Evolutionary conservation across 2,329 filamentous ascomycete genomes (phyloP), one percentile per base, ranked within the genome.

Genomic region (Mollisia scopiformis): DNA sequence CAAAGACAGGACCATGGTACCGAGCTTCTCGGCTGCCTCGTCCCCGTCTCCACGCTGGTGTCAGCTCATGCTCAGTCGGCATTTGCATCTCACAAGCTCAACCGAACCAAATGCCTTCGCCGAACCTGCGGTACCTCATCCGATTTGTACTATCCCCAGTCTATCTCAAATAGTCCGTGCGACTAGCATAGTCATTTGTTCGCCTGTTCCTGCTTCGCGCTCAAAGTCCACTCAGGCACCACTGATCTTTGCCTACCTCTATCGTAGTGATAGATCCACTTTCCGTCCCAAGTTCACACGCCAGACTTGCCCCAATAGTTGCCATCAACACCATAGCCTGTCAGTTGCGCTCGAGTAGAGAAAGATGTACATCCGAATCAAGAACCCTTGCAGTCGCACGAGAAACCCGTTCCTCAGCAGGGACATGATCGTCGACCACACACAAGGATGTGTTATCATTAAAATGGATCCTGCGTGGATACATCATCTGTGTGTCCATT

Each of bases 41-140:
- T 27, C 7, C 7, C 16, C n/a, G 19, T 27, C 43, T n/a, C n/a
- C n/a, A n/a, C n/a, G n/a, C n/a, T 43, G 39, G 46, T 41, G 46
- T 37, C 6, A 33, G 30, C 13, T 6, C 41, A 16, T 46, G 31
- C 33, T 41, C 25, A 51, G 55, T 25, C 31, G 31, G 55, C 46
- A 41, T 27, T 49, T 50, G 31, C 31, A 41, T 41, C 49, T 27
- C 35, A 31, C 43, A 27, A 52, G 21, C 16, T 39, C 14, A 31
- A 21, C 28, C 23, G 21, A 16, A 14, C 28, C n/a, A 13, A 27
- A 47, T 27, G 33, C 25, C 33, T 41, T 57, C 31, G 55, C 55
- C 55, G 46, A 57, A n/a, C 23, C 10, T 51, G 46, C 50, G 46
- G 35, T 41, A 41, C 33, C 55, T 50, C 33, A 57, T 51, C 55